phyloP scores from a whole-genome alignment of 805 yeast genomes.

The Lipomyces spencermartinsiae region DNA sequence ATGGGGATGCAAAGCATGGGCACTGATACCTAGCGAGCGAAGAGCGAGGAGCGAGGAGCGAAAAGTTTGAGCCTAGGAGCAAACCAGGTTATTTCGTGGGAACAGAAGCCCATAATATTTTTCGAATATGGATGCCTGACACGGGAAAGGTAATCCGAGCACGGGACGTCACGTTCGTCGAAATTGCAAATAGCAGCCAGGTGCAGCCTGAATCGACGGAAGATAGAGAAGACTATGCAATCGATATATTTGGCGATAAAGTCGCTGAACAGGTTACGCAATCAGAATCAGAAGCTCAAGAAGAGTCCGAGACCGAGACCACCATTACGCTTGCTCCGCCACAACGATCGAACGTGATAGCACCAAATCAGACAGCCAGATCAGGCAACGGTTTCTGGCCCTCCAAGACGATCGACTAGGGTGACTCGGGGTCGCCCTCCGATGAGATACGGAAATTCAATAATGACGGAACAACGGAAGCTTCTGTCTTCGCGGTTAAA shows the following conservation, averaged over 20 bases:
- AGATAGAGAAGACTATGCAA: constrained; percentile 6
- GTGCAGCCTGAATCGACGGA: background rate
- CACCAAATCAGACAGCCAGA: too few relatives aligned
- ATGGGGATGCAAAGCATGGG: constrained; percentile 1
- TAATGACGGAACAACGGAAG: constrained; percentile 6
- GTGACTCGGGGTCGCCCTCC: constrained; percentile 4
- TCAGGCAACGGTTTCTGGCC: constrained; percentile 1
- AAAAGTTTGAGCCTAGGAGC: constrained; percentile 2
- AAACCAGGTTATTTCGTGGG: background rate
- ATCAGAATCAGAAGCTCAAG: constrained; percentile 5
- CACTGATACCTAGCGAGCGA: background rate
- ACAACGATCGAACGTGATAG: too few relatives aligned
- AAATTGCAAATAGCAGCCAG: background rate
- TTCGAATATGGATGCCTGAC: background rate
- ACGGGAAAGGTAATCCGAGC: background rate
- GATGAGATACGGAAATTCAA: constrained; percentile 2
- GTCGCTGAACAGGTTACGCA: constrained; percentile 2
- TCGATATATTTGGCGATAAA: constrained; percentile 6
- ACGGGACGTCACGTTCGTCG: constrained; percentile 3
- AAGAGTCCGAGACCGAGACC: too few relatives aligned
- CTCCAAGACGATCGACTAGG: background rate
- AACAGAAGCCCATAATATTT: constrained; percentile 8
- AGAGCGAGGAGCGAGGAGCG: too few relatives aligned
- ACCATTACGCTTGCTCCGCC: too few relatives aligned
- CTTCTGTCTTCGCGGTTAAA: constrained; percentile 6